Conservation (phyloP, 257 asterid genomes). For the Solanum commersonii region DNA sequence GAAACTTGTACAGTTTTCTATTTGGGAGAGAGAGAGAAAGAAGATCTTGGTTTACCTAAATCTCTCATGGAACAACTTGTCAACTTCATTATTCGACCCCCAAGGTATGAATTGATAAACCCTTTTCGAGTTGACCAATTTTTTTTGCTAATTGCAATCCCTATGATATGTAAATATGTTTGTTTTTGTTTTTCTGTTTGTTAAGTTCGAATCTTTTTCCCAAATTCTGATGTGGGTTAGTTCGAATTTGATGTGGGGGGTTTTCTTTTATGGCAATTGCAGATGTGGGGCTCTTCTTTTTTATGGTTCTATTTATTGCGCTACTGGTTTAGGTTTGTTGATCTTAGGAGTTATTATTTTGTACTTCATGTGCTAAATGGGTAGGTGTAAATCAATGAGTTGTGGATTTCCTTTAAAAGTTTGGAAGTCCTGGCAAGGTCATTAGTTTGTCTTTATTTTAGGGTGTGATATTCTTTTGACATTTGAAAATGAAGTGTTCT, state of each 20-base stretch:
- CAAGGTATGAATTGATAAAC: conserved; percentile 45
- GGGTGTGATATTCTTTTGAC: not conserved
- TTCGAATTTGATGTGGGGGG: conserved; percentile 5
- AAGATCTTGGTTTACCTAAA: conserved; percentile 39
- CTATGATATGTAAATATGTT: not conserved
- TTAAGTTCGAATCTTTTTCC: conserved; percentile 18
- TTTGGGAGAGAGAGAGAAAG: not conserved
- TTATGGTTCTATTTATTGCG: not conserved
- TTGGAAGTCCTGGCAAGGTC: not conserved
- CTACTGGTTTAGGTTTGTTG: not conserved
- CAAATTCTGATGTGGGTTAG: not conserved
- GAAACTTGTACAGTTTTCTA: not conserved
- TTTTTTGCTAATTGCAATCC: not conserved
- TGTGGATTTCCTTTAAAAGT: not conserved
- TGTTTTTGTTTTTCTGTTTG: not conserved
- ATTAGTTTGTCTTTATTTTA: not conserved
- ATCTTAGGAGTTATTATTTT: not conserved
- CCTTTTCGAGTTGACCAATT: not conserved
- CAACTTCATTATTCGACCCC: conserved; percentile 94
- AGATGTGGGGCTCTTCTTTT: not conserved
- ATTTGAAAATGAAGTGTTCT: not conserved
- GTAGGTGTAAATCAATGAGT: not conserved
- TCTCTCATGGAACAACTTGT: conserved; percentile 87
- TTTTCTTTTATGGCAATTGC: not conserved
- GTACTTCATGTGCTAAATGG: not conserved